A percentile compares a stretch with the other conserved stretches of the same genome.
These are phyloP conservation scores for Triticum aestivum DNA, from an alignment of 176 grass and related monocot species.

Conservation along the genomic window DNA sequence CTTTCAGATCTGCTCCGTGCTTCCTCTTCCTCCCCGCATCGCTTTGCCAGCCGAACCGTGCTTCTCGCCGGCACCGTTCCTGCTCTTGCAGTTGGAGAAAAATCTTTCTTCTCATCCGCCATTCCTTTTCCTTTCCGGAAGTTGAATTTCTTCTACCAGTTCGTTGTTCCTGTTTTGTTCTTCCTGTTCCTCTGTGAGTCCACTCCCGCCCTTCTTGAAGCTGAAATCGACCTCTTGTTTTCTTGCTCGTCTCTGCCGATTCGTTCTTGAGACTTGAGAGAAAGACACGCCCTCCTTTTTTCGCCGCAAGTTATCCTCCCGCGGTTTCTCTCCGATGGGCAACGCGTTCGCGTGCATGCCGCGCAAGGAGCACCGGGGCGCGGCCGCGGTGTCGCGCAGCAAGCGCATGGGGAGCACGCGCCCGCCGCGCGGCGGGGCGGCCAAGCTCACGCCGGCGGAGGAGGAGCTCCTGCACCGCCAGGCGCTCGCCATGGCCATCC, in stretches of 20 bases:
- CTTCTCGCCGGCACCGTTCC: background rate
- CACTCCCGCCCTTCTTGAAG: background rate
- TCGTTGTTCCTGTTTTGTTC: background rate
- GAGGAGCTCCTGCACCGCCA: conserved; percentile 89
- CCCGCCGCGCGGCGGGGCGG: conserved; percentile 50
- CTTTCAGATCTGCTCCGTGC: conserved; percentile 59
- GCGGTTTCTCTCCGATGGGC: conserved; percentile 55
- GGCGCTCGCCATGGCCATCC: conserved; percentile 92
- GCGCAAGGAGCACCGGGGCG: conserved; percentile 37
- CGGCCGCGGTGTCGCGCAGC: conserved; percentile 50
- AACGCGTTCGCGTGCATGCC: conserved; percentile 73
- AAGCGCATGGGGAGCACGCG: conserved; percentile 59
- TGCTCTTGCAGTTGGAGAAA: background rate
- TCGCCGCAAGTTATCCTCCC: background rate
- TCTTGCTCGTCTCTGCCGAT: conserved; percentile 25
- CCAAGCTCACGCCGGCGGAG: conserved; percentile 69
- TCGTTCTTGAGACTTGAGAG: background rate
- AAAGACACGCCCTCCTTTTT: background rate
- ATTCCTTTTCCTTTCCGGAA: background rate
- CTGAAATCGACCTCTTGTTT: background rate
- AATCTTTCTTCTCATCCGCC: conserved; percentile 19
- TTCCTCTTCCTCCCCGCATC: background rate
- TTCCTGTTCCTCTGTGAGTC: background rate
- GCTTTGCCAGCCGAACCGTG: background rate
- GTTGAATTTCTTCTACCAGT: background rate